A percentile compares a stretch with the other conserved stretches of the same genome.
phyloP scores from a whole-genome alignment of 352 stramenopile genomes.

The Bremia lactucae region DNA sequence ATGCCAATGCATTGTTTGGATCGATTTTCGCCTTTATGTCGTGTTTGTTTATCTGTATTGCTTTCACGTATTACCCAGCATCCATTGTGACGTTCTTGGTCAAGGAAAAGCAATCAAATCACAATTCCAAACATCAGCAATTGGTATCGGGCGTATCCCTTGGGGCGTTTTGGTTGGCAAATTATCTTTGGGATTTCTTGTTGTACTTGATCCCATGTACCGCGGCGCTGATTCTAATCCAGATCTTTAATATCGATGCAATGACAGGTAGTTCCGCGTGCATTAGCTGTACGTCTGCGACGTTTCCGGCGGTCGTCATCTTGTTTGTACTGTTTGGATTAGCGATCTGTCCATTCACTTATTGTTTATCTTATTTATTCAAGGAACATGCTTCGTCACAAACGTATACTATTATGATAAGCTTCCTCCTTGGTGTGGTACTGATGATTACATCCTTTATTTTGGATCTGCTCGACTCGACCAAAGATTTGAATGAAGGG shows the following conservation, averaged over 20 bases:
- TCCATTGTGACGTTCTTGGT: constrained; percentile 93
- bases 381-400: constrained; percentile 54
- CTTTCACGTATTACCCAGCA: constrained; percentile 87
- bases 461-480: constrained; percentile 37
- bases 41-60: constrained; percentile 82
- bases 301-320: constrained; percentile 40
- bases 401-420: constrained; percentile 63
- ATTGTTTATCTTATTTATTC: constrained; percentile 58
- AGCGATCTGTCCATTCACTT: constrained; percentile 55
- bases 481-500: constrained; percentile 30
- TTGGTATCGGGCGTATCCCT: constrained; percentile 91
- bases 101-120: constrained; percentile 83
- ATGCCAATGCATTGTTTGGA: constrained; percentile 32
- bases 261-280: constrained; percentile 39
- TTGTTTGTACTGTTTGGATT: constrained; percentile 51
- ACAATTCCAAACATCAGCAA: constrained; percentile 95
- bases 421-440: constrained; percentile 51
- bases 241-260: constrained; percentile 32
- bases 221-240: constrained; percentile 34
- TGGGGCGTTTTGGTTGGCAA: constrained; percentile 93
- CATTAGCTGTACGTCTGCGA: constrained; percentile 30
- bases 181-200: constrained; percentile 88
- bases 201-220: constrained; percentile 81
- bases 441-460: constrained; percentile 53
- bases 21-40: constrained; percentile 64